Evolutionary conservation across 2,329 filamentous ascomycete genomes (phyloP), one percentile per base, ranked within the genome.

Genomic region (Cercospora sp.): DNA sequence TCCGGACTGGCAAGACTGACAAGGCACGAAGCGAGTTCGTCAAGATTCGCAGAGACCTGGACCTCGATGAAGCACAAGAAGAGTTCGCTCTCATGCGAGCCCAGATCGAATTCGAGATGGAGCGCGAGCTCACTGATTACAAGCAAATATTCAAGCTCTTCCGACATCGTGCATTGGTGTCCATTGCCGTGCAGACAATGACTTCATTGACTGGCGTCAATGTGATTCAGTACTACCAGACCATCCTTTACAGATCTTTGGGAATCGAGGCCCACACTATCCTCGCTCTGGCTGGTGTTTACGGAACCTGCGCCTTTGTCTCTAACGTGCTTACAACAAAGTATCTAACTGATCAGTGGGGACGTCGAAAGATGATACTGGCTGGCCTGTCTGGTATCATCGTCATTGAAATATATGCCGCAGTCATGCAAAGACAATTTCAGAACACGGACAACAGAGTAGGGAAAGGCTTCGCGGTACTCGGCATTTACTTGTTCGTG

Each of bases 401-500:
- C 13, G 12, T 87, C n/a, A 82, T 86, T 59, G 85, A 87, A 72
- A 87, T 87, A 63, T 88, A 88, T 70, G 81, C 85, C 0, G 84
- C 86, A 1, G 82, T 87, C 51, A 87, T 88, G 85, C 86, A 88
- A 75, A 79, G 80, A 30, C 75, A 82, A 57, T 88, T 87, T 73
- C 85, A 87, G 72, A 79, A 85, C 68, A 86, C 83, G 0, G 75
- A 85, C 66, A 87, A 87, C 73, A 77, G 78, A 4, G 73, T 87
- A 30, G 86, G 86, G 42, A 87, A 88, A 72, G 86, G 85, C 0
- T 88, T 88, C 72, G 84, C 86, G 0, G 83, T 88, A 30, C 77
- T 88, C 1, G 86, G 86, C 0, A 87, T 88, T 28, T 88, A 87
- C 68, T 78, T 88, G 0, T 88, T 87, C 68, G 86, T 85, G 1